A percentile compares a stretch with the other conserved stretches of the same genome.
Evolutionary conservation across 2,329 filamentous ascomycete genomes (phyloP).

Genomic region (Botrytis fabae): DNA sequence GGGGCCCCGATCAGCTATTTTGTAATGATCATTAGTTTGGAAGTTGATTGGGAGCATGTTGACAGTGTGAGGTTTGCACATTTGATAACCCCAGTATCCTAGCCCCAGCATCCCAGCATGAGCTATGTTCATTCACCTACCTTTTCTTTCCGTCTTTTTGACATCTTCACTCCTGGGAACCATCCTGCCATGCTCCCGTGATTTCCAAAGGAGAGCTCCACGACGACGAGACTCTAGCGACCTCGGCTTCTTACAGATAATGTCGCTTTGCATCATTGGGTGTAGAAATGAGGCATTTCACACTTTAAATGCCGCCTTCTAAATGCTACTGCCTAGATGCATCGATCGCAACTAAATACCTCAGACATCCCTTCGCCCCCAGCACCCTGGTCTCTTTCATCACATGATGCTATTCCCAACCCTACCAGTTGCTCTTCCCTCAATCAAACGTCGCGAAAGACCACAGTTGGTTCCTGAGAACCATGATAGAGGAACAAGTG

Average conservation of each 20-base stretch:
- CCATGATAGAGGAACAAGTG: background rate
- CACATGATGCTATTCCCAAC: background rate
- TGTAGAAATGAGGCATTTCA: background rate
- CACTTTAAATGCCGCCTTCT: background rate
- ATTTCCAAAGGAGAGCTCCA: background rate
- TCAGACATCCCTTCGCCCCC: background rate
- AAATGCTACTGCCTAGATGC: background rate
- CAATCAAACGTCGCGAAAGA: background rate
- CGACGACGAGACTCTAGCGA: background rate
- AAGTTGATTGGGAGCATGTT: background rate
- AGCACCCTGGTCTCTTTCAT: background rate
- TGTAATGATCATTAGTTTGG: background rate
- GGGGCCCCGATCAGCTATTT: background rate
- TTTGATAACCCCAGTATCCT: background rate
- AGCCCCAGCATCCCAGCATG: background rate
- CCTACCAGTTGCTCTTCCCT: background rate
- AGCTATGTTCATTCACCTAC: background rate
- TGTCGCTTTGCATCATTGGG: background rate
- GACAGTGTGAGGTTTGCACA: background rate
- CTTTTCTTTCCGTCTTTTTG: too few relatives aligned
- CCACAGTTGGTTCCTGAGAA: background rate
- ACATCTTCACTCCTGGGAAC: fast-evolving
- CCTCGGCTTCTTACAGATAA: fast-evolving
- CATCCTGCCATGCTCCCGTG: background rate
- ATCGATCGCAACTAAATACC: background rate